phyloP scores from a whole-genome alignment of 768 basidiomycete genomes.

The Hypholoma fasciculare region DNA sequence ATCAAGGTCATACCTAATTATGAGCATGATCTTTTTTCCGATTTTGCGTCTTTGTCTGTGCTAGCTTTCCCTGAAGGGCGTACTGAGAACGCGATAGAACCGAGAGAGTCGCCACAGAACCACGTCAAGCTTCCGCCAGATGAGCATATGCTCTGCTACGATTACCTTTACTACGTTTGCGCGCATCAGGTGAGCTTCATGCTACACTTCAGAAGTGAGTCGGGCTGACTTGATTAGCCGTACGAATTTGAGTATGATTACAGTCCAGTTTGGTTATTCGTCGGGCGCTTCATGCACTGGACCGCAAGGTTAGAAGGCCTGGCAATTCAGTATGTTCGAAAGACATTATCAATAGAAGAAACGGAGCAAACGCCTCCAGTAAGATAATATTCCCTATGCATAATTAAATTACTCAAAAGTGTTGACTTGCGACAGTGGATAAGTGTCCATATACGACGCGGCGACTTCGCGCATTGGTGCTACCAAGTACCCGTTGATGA shows the following conservation, averaged over 20 bases:
- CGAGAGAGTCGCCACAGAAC: constrained; percentile 38
- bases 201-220: not conserved
- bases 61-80: constrained; percentile 47
- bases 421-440: no score
- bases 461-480: constrained; percentile 54
- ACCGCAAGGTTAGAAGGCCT: constrained; percentile 37
- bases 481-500: constrained; percentile 36
- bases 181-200: constrained; percentile 40
- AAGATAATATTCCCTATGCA: constrained; percentile 42
- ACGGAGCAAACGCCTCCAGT: constrained; percentile 47
- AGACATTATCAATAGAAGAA: constrained; percentile 38
- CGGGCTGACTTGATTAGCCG: constrained; percentile 30
- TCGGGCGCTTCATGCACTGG: constrained; percentile 55
- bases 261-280: constrained; percentile 58
- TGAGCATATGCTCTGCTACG: constrained; percentile 48
- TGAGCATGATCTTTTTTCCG: constrained; percentile 43
- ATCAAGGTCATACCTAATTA: constrained; percentile 46
- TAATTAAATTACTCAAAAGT: constrained; percentile 43
- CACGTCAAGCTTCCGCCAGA: constrained; percentile 49
- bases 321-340: constrained; percentile 45
- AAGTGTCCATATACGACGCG: constrained; percentile 42
- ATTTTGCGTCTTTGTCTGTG: constrained; percentile 47
- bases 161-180: constrained; percentile 51
- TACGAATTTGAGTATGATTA: constrained; percentile 58
- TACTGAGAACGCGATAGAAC: constrained; percentile 34